These are phyloP conservation scores for Rickenella mellea DNA, from an alignment of 768 basidiomycete species.

Conservation along the genomic window DNA sequence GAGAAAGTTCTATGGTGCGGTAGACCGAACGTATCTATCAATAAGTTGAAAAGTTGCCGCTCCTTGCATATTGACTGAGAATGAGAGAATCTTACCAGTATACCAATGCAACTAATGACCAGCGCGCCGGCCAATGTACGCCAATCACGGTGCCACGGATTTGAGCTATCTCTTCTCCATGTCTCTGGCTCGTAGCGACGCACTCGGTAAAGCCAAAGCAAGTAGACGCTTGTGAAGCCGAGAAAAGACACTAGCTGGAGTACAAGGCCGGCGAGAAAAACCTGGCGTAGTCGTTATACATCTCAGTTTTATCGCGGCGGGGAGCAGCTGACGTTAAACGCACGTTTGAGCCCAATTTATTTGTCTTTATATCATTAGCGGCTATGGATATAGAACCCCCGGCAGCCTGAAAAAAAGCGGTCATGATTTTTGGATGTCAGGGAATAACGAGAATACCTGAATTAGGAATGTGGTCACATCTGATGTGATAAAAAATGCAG, in stretches of 20 bases:
- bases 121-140: slow-evolving; percentile 41
- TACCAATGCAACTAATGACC: slow-evolving; percentile 47
- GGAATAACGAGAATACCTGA: slow-evolving; percentile 31
- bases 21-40: slow-evolving; percentile 46
- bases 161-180: slow-evolving; percentile 28
- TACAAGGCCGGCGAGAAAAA: slow-evolving; percentile 48
- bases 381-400: slow-evolving; percentile 40
- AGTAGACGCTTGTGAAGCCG: slow-evolving; percentile 36
- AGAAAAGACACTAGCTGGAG: slow-evolving; percentile 46
- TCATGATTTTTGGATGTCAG: neutral
- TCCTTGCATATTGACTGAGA: neutral
- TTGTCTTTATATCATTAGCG: slow-evolving; percentile 19
- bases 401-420: slow-evolving; percentile 24
- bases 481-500: slow-evolving; percentile 47
- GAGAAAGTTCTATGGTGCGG: slow-evolving; percentile 44
- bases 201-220: slow-evolving; percentile 41
- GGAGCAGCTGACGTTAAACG: slow-evolving; percentile 10
- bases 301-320: slow-evolving; percentile 1
- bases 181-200: slow-evolving; percentile 26
- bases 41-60: neutral
- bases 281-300: slow-evolving; percentile 17
- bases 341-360: slow-evolving; percentile 26
- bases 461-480: slow-evolving; percentile 61
- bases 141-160: slow-evolving; percentile 50
- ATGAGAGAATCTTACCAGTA: slow-evolving; percentile 37